Base-by-base conservation (phyloP, 441 rosid species). In the Raphanus hybrid region DNA sequence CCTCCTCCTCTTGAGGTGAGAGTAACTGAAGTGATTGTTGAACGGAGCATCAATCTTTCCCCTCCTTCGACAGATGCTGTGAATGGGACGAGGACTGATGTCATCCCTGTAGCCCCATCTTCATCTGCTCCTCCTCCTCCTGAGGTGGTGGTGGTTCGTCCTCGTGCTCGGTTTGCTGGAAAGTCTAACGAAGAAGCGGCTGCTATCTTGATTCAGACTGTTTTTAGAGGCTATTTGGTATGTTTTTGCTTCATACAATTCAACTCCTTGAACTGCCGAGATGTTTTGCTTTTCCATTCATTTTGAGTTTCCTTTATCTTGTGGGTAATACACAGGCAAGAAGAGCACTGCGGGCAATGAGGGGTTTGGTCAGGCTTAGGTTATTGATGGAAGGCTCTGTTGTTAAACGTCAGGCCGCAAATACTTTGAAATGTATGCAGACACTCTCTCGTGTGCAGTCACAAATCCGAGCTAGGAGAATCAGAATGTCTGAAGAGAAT, bases 401-500 rank as follows among this genome's bases (percentile, higher is more conserved):
- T 43, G 88, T 91, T 54, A 92, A 92, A 80, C 86, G 97, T 18
- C 98, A 94, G 83, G 95, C 97, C 27, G 81, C 79, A 5, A 88
- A 75, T 79, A 92, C 98, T 45, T 87, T 92, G 9, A 84, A 75
- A 6, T 90, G 93, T 82, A 92, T 94, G 98, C 98, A 92, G 82
- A 87, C 95, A 76, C 87, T 92, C 14, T 83, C 98, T 9, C 89
- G 95, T 18, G 90, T 92, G 62, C 98, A 90, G 77, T 84, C 93
- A 69, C 98, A 90, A 71, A 87, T 94, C 81, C 88, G 85, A 52
- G 75, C 85, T 12, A 84, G 96, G 83, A 94, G 98, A 71, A 73
- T 86, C 73, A 86, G 92, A 79, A 89, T 92, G 95, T 80, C 86
- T 0, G 97, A 94, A 82, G 98, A 94, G 86, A 94, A 90, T 83